Base-by-base conservation (phyloP, 805 yeast species). In the Vanderwaltozyma verrucispora region DNA sequence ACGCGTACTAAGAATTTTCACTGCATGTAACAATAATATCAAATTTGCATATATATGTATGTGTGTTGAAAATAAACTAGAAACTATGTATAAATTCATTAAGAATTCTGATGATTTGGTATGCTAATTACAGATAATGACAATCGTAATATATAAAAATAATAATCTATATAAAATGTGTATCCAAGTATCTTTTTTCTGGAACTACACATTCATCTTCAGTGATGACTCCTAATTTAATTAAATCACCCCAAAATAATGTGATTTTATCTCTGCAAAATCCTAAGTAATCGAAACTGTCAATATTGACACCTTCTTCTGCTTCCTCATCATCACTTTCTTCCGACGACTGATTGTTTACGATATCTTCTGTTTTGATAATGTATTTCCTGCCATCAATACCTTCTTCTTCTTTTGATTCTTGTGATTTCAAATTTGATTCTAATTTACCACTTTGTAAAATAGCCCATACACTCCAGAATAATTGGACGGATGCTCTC, bases 401-500 rank as follows among this genome's bases (percentile, higher is more conserved):
- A 4, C 82, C 84, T n/a, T 64, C 48, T 20, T 54, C 62, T 37
- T 59, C 48, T 14, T 43, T 30, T 2, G 23, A 24, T 2, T 31
- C 33, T 11, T 4, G 5, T 18, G 9, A 15, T 5, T 20, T 10
- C 4, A 14, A 19, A 4, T 37, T 40, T 4, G 40, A 33, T 4
- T 32, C 32, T 30, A 62, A 40, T 40, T 60, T 55, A 14, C 75
- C 86, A 46, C 80, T 76, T 56, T 85, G 94, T 25, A 92, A 72
- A 30, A 92, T 69, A 1, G 95, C 97, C 98, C 98, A 89, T 20
- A 88, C 54, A 4, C 80, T 71, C 98, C 98, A 89, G 53, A 71
- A 74, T 9, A 83, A 66, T 34, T 80, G 80, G 17, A 75, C 89
- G 0, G 85, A 66, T 1, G 94, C 76, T 51, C 96, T 71, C 95